A percentile compares a stretch with the other conserved stretches of the same genome.
Evolutionary conservation across 1,139 yeast species (phyloP).

Genomic region (Geotrichum australiense): DNA sequence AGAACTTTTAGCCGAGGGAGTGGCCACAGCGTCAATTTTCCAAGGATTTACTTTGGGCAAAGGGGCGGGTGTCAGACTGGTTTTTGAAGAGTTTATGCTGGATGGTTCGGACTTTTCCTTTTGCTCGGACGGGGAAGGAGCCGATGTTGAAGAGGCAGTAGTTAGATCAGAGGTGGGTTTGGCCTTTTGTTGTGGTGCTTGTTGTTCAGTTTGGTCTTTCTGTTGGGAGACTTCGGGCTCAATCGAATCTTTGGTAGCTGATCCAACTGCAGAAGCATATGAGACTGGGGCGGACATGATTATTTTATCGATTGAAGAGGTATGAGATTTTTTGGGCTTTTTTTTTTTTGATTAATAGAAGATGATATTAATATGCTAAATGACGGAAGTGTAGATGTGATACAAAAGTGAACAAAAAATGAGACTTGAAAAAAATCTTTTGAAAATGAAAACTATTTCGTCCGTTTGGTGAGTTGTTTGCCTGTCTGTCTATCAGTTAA

Average conservation of each 20-base stretch:
- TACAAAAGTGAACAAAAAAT: too few relatives aligned
- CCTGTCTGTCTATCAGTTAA: too few relatives aligned
- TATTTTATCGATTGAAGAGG: constrained; percentile 7
- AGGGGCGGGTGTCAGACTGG: constrained; percentile 39
- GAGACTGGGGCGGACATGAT: constrained; percentile 29
- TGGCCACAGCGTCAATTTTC: constrained; percentile 25
- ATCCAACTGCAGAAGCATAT: constrained; percentile 30
- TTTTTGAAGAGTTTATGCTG: constrained; percentile 17
- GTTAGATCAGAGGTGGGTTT: not conserved
- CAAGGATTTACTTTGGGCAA: constrained; percentile 39
- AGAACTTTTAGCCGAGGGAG: constrained; percentile 20
- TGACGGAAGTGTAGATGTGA: too few relatives aligned
- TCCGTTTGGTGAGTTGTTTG: too few relatives aligned
- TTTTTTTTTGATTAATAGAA: too few relatives aligned
- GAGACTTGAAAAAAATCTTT: too few relatives aligned
- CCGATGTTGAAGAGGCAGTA: not conserved
- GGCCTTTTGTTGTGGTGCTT: not conserved
- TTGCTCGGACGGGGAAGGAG: constrained; percentile 29
- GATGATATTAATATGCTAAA: too few relatives aligned
- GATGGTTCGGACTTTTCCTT: constrained; percentile 1
- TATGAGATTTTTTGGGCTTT: too few relatives aligned
- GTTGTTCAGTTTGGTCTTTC: constrained; percentile 11
- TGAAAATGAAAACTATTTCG: too few relatives aligned
- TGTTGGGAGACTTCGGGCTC: constrained; percentile 1
- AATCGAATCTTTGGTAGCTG: constrained; percentile 16